Conservation (phyloP, 768 basidiomycete genomes). For the Fomitopsis pulvina region DNA sequence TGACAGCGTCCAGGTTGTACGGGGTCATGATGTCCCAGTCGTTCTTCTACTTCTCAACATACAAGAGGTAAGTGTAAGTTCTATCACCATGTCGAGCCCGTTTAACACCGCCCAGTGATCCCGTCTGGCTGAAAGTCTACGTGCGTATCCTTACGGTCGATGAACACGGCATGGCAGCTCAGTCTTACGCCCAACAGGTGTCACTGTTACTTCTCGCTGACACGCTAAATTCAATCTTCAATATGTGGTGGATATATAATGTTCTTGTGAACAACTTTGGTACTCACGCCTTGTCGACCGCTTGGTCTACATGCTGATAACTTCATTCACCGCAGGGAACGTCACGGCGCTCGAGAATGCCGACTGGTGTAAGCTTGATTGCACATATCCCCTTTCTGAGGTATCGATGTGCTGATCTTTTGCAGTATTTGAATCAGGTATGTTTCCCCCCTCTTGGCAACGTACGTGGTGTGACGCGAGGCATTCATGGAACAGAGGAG, state of each 20-base stretch:
- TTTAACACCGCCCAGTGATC: neutral
- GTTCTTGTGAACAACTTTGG: conserved; percentile 37
- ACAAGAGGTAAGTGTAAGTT: conserved; percentile 11
- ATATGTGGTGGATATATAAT: conserved; percentile 34
- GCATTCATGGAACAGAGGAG: neutral
- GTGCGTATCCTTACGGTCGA: neutral
- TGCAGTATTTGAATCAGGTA: neutral
- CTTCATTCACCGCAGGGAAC: neutral
- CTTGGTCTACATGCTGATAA: neutral
- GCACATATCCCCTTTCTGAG: neutral
- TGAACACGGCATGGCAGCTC: neutral
- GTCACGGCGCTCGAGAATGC: conserved; percentile 1
- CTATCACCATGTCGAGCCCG: neutral
- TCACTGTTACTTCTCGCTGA: conserved; percentile 33
- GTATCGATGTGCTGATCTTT: neutral
- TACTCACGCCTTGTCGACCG: conserved; percentile 12
- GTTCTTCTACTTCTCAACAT: conserved; percentile 18
- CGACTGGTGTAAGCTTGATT: conserved; percentile 9
- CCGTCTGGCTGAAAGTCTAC: neutral
- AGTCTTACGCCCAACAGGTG: conserved; percentile 22
- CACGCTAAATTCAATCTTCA: conserved; percentile 35
- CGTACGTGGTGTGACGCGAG: neutral
- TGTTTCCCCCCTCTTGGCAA: neutral
- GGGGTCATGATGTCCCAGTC: conserved; percentile 20
- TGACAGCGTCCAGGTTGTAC: conserved; percentile 6